Conservation (phyloP, 176 grass and related monocot species). For the Avena atlantica region DNA sequence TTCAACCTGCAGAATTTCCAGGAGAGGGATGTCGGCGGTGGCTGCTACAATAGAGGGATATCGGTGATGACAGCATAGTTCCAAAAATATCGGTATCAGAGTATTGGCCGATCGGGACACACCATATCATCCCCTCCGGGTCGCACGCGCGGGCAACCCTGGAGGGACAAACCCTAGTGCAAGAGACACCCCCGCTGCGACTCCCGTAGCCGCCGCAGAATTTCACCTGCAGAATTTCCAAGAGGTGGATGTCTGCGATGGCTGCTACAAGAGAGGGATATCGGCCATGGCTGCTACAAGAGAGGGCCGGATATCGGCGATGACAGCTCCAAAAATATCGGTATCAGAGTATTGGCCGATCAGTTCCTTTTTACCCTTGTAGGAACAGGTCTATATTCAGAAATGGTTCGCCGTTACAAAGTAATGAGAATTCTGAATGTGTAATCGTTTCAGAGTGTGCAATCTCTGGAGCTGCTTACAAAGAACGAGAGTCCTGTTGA, state of each 20-base stretch:
- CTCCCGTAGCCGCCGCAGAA: too few species aligned
- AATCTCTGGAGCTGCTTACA: background rate
- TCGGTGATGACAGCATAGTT: too few species aligned
- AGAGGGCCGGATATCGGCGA: background rate
- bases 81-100: too few species aligned
- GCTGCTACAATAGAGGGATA: background rate
- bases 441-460: background rate
- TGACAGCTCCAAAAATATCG: background rate
- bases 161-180: too few species aligned
- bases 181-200: too few species aligned
- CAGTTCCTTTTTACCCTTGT: too few species aligned
- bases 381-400: background rate
- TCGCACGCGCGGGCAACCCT: too few species aligned
- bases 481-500: background rate
- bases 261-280: background rate
- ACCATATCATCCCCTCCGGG: too few species aligned
- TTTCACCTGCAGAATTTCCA: background rate
- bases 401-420: background rate
- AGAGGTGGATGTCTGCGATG: too few species aligned
- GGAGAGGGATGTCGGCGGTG: too few species aligned
- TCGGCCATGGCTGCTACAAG: background rate
- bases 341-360: background rate
- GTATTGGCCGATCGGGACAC: too few species aligned
- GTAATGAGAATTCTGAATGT: background rate
- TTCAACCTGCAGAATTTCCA: background rate